A percentile compares a stretch with the other conserved stretches of the same genome.
Evolutionary conservation across 2,329 filamentous ascomycete species (phyloP).

Genomic region (Talaromyces pinophilus): DNA sequence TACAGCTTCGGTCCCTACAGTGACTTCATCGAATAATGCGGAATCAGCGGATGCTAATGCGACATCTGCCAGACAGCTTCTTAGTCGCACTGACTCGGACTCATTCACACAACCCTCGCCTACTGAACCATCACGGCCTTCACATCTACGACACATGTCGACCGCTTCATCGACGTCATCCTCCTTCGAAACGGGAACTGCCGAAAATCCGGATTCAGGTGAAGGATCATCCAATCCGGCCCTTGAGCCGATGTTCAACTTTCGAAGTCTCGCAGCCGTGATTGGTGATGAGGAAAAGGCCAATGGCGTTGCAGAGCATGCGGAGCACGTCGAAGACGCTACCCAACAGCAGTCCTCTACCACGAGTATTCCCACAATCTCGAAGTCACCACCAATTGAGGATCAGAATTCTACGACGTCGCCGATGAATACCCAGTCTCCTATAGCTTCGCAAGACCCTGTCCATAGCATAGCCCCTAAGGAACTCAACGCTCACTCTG

Average conservation of each 20-base stretch:
- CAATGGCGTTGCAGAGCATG: conserved; percentile 30
- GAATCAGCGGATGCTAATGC: neutral
- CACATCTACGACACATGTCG: conserved; percentile 78
- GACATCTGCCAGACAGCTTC: neutral
- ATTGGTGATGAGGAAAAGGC: conserved; percentile 66
- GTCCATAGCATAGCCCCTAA: conserved; percentile 33
- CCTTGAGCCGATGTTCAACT: conserved; percentile 85
- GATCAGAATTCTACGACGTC: conserved; percentile 22
- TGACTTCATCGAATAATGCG: neutral
- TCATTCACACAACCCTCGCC: conserved; percentile 39
- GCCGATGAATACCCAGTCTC: conserved; percentile 20
- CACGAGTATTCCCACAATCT: conserved; percentile 23
- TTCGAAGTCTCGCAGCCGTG: conserved; percentile 80
- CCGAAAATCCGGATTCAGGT: conserved; percentile 48
- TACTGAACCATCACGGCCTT: conserved; percentile 61
- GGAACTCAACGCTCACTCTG: conserved; percentile 40
- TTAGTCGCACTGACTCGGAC: conserved; percentile 26
- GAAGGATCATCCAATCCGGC: conserved; percentile 54
- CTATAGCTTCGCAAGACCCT: conserved; percentile 23
- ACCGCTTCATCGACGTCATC: conserved; percentile 83
- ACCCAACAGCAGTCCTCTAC: conserved; percentile 20
- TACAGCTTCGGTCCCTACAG: conserved; percentile 29
- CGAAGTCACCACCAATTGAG: conserved; percentile 25
- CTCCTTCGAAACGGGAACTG: conserved; percentile 65
- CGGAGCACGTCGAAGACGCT: conserved; percentile 41